Conservation (phyloP, 2,329 filamentous ascomycete genomes). For the Plectosphaerella plurivora region DNA sequence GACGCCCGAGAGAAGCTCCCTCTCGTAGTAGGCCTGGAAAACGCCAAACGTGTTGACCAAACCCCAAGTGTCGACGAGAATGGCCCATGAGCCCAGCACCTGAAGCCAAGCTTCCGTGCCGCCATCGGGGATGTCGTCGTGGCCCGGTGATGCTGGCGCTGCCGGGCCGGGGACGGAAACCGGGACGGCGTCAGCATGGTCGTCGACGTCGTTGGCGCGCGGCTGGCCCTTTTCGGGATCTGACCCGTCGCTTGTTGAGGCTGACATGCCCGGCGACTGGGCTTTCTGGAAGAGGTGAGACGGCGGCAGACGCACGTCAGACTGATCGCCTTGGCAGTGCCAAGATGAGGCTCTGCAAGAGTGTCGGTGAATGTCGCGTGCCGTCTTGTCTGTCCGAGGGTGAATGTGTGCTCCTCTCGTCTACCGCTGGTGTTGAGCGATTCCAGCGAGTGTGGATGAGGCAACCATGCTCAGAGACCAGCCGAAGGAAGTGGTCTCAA, state of each 20-base stretch:
- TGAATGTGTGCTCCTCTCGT: no score
- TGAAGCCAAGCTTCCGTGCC: slow-evolving; percentile 20
- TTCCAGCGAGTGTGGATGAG: no score
- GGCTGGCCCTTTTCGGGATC: not conserved
- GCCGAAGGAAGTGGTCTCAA: no score
- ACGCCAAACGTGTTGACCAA: slow-evolving; percentile 40
- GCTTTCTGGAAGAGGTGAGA: no score
- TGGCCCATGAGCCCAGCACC: slow-evolving; percentile 16
- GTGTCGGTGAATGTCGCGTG: no score
- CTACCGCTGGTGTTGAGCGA: no score
- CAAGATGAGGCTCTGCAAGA: no score
- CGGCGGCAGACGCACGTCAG: no score
- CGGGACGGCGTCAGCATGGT: not conserved
- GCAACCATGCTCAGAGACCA: no score
- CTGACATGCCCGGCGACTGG: not conserved
- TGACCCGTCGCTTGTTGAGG: not conserved
- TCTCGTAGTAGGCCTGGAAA: slow-evolving; percentile 40
- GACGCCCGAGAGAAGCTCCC: slow-evolving; percentile 21
- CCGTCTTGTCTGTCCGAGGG: no score
- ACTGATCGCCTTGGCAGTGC: no score
- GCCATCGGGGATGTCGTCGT: slow-evolving; percentile 13
- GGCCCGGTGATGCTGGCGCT: not conserved
- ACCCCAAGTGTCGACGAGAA: slow-evolving; percentile 18
- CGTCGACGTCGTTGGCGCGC: not conserved
- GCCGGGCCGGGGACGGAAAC: not conserved